Evolutionary conservation across 495 filamentous ascomycete genomes (phyloP).

Genomic region (Cercophora scortea): DNA sequence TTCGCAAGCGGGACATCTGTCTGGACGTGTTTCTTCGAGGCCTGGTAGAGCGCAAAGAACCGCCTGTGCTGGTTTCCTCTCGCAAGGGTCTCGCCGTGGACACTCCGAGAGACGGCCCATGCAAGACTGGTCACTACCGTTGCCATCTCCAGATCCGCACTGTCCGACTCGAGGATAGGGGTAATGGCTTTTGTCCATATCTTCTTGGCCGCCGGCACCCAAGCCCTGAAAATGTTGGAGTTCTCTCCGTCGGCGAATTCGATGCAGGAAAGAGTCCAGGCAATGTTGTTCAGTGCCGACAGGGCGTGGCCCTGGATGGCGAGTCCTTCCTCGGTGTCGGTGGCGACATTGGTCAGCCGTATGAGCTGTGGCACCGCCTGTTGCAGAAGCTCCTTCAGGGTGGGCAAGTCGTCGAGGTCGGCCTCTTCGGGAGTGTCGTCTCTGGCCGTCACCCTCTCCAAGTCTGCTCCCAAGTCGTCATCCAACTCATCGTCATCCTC

Average conservation of each 20-base stretch:
- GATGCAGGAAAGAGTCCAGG: conserved; percentile 49
- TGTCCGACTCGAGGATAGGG: conserved; percentile 47
- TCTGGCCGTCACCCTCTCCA: conserved; percentile 46
- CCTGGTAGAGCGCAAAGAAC: conserved; percentile 54
- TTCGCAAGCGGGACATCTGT: conserved; percentile 9
- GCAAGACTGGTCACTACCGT: conserved; percentile 50
- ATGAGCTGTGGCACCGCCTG: conserved; percentile 43
- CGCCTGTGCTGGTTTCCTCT: conserved; percentile 41
- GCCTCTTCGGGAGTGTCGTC: conserved; percentile 31
- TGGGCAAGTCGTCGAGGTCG: conserved; percentile 35
- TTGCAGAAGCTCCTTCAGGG: conserved; percentile 39
- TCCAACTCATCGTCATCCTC: conserved; percentile 21
- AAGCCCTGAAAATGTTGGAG: conserved; percentile 32
- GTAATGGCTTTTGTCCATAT: conserved; percentile 46
- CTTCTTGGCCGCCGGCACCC: conserved; percentile 39
- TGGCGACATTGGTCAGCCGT: conserved; percentile 23
- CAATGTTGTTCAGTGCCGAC: conserved; percentile 51
- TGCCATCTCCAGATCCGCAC: conserved; percentile 51
- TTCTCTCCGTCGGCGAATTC: conserved; percentile 36
- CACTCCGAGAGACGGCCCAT: conserved; percentile 50
- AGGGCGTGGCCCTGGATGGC: conserved; percentile 41
- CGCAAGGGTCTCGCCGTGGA: conserved; percentile 39
- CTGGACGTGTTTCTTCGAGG: conserved; percentile 29
- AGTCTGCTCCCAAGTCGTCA: conserved; percentile 36
- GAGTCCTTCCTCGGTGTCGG: conserved; percentile 14